Base-by-base conservation (phyloP, 83 land plant species). In the Thuja plicata region DNA sequence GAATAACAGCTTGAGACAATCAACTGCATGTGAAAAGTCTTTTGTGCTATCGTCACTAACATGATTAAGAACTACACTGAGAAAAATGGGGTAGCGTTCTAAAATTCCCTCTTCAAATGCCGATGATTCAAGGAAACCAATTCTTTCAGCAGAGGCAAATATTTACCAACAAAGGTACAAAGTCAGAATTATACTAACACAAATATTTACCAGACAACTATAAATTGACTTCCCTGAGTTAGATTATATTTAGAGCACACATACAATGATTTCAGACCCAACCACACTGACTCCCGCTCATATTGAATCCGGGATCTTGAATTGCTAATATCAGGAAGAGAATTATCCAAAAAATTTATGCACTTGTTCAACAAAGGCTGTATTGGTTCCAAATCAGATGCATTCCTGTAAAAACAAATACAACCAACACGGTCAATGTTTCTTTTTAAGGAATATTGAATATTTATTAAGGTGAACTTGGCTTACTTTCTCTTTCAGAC, bases 71-170 rank as follows among this genome's bases (percentile, higher is more conserved):
- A 98, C 98, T 60, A 97, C 92, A 87, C 96, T 95, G 80, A 98
- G 88, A 89, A 98, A 95, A 76, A 93, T 88, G 48, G 99, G 99
- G 91, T 98, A 92, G 37, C 94, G 94, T 89, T 98, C 99, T 84
- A 98, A 85, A 87, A 98, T 90, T 45, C 98, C 99, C 88, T 97
- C 99, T 93, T 97, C 99, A 90, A 97, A 93, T 40, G 98, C 98
- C 34, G 95, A 86, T 81, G 98, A 90, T 41, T 95, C 95, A 50
- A 98, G 91, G 88, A 95, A 93, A 27, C 95, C 96, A 89, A 98
- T 92, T 90, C 99, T 98, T 87, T 82, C 48, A 54, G 79, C 32
- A 83, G 52, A 80, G 27, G 27, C 84, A 85, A 6, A 30, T 34
- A 73, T 71, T 88, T 74, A 88, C 88, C 40, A 90, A 17, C 43